Evolutionary conservation across 1,284 basidiomycete species (phyloP).

Genomic region (Ustilago sp.): DNA sequence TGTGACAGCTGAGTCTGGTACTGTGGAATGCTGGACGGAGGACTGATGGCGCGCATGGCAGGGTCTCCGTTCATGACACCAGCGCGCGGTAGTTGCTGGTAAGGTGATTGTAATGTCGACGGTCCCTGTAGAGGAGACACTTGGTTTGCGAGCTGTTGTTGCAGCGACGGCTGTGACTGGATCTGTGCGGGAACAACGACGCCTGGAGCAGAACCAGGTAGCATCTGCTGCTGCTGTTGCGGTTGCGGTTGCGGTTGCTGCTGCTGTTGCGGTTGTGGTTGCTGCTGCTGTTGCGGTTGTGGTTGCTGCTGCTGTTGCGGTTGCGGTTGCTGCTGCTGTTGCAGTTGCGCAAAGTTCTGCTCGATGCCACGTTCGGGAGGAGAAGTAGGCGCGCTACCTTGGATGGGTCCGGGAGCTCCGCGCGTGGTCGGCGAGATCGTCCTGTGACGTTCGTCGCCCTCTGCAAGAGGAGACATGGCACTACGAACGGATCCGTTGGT

Average conservation of each 20-base stretch:
- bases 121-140: neutral
- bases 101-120: constrained; percentile 19
- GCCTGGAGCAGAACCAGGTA: constrained; percentile 6
- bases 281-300: constrained; percentile 19
- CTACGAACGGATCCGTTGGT: constrained; percentile 31
- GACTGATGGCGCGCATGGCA: constrained; percentile 22
- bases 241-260: constrained; percentile 14
- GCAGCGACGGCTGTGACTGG: constrained; percentile 9
- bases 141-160: constrained; percentile 13
- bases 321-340: constrained; percentile 21
- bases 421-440: constrained; percentile 50
- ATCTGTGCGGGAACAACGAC: constrained; percentile 12
- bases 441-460: constrained; percentile 39
- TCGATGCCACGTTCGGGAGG: constrained; percentile 23
- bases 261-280: constrained; percentile 10
- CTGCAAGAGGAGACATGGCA: constrained; percentile 46
- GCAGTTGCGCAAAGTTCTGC: constrained; percentile 25
- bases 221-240: constrained; percentile 26
- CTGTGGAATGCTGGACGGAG: constrained; percentile 31
- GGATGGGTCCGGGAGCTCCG: constrained; percentile 9
- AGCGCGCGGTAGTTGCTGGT: constrained; percentile 21
- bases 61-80: constrained; percentile 21
- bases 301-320: constrained; percentile 25
- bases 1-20: constrained; percentile 22
- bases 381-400: constrained; percentile 23